A percentile compares a stretch with the other conserved stretches of the same genome.
phyloP scores from a whole-genome alignment of 768 basidiomycete species.

The Rubroboletus satanas region DNA sequence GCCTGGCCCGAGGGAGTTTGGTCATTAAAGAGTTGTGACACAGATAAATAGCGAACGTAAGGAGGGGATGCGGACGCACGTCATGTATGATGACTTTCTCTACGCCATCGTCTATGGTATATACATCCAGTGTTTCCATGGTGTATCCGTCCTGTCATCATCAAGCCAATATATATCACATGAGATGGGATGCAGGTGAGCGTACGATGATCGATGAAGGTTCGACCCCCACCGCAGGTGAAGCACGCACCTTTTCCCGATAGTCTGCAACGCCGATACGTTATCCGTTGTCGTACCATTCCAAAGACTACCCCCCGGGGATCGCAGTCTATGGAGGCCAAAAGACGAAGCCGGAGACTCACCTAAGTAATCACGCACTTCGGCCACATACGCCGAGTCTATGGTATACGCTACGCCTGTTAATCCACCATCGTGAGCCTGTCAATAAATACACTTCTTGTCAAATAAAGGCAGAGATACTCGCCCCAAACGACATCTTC shows the following conservation, averaged over 20 bases:
- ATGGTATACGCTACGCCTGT: constrained; percentile 85
- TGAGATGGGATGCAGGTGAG: background rate
- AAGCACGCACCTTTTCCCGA: constrained; percentile 66
- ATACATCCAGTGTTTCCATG: constrained; percentile 71
- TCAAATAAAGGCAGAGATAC: constrained; percentile 7
- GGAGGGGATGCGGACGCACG: constrained; percentile 28
- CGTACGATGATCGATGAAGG: background rate
- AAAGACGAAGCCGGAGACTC: constrained; percentile 6
- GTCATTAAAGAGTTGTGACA: background rate
- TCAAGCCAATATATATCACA: background rate
- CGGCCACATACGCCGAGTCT: constrained; percentile 66
- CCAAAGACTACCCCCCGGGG: background rate
- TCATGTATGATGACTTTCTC: constrained; percentile 56
- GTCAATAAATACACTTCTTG: background rate
- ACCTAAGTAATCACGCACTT: constrained; percentile 87
- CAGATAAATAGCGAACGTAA: background rate
- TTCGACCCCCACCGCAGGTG: background rate
- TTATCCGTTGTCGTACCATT: background rate
- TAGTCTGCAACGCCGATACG: constrained; percentile 49
- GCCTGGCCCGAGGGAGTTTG: constrained; percentile 36
- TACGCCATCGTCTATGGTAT: constrained; percentile 47
- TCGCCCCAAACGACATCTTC: constrained; percentile 60
- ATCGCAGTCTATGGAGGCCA: background rate
- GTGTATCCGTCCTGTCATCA: constrained; percentile 80
- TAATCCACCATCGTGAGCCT: background rate